A percentile compares a stretch with the other conserved stretches of the same genome.
phyloP scores from a whole-genome alignment of 1,139 yeast species.

The Saccharomycopsis hybrid region DNA sequence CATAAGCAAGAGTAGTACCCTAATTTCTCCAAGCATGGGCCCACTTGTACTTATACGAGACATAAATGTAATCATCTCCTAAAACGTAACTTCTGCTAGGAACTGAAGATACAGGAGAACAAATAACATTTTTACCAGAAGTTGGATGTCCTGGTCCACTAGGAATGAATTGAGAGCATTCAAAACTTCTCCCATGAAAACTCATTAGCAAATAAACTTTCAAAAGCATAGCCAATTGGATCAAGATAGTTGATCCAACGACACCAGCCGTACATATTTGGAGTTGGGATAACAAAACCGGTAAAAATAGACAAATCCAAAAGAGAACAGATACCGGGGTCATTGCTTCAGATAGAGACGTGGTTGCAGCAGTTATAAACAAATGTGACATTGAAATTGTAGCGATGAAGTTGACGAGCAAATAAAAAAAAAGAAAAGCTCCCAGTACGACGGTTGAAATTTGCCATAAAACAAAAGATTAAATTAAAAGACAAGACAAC shows the following conservation, averaged over 20 bases:
- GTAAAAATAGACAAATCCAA: constrained; percentile 50
- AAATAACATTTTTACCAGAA: constrained; percentile 41
- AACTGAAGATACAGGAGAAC: constrained; percentile 57
- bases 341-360: constrained; percentile 52
- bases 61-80: constrained; percentile 52
- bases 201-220: constrained; percentile 55
- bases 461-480: constrained; percentile 51
- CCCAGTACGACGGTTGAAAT: constrained; percentile 52
- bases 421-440: constrained; percentile 49
- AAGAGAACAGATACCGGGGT: constrained; percentile 53
- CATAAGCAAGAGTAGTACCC: constrained; percentile 56
- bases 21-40: constrained; percentile 78
- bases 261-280: constrained; percentile 59
- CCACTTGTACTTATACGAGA: constrained; percentile 42
- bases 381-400: constrained; percentile 55
- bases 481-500: constrained; percentile 47
- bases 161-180: constrained; percentile 48
- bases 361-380: constrained; percentile 50
- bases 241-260: constrained; percentile 61
- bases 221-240: constrained; percentile 57
- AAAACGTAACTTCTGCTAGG: constrained; percentile 48
- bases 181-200: constrained; percentile 37
- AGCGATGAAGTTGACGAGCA: constrained; percentile 40
- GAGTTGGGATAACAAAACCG: constrained; percentile 58
- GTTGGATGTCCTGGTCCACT: constrained; percentile 40